A percentile compares a stretch with the other conserved stretches of the same genome.
phyloP scores from a whole-genome alignment of 495 filamentous ascomycete genomes.

The Trichocladium uniseriatum region DNA sequence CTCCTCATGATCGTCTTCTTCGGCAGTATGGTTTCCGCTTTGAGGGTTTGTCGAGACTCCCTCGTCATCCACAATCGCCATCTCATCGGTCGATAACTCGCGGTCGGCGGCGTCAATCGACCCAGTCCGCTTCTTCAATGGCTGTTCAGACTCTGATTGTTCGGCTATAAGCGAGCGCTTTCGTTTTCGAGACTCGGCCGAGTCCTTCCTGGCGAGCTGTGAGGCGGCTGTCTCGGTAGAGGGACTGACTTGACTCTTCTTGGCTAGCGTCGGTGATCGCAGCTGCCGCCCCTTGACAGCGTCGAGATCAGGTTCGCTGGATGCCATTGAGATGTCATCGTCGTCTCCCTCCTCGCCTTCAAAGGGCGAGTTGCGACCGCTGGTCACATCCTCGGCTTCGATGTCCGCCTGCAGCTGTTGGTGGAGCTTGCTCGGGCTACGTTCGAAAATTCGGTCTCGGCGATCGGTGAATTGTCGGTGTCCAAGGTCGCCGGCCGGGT shows the following conservation, averaged over 20 bases:
- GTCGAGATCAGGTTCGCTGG: slow-evolving; percentile 27
- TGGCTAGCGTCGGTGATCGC: slow-evolving; percentile 19
- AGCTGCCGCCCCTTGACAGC: slow-evolving; percentile 7
- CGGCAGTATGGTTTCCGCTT: slow-evolving; percentile 34
- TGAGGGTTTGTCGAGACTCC: slow-evolving; percentile 30
- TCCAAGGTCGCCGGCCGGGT: slow-evolving; percentile 29
- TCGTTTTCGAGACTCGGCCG: slow-evolving; percentile 40
- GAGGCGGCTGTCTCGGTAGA: slow-evolving; percentile 11
- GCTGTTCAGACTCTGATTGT: slow-evolving; percentile 41
- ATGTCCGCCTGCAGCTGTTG: slow-evolving; percentile 32
- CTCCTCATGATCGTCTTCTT: slow-evolving; percentile 30
- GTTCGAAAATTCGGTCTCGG: slow-evolving; percentile 38
- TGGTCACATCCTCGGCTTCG: slow-evolving; percentile 28
- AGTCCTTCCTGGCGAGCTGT: slow-evolving; percentile 14
- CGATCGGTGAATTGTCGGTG: slow-evolving; percentile 27
- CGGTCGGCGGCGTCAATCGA: slow-evolving; percentile 31
- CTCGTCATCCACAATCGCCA: slow-evolving; percentile 36
- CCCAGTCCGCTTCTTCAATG: slow-evolving; percentile 48
- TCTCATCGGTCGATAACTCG: slow-evolving; percentile 30
- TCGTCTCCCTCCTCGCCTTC: slow-evolving; percentile 38
- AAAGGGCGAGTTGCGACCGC: slow-evolving; percentile 33
- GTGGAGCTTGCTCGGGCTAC: slow-evolving; percentile 60
- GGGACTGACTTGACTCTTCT: slow-evolving; percentile 20
- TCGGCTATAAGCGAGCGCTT: slow-evolving; percentile 40
- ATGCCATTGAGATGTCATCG: slow-evolving; percentile 28